A percentile compares a stretch with the other conserved stretches of the same genome.
Evolutionary conservation across 495 filamentous ascomycete species (phyloP).

Genomic region (Xeromyces bisporus): DNA sequence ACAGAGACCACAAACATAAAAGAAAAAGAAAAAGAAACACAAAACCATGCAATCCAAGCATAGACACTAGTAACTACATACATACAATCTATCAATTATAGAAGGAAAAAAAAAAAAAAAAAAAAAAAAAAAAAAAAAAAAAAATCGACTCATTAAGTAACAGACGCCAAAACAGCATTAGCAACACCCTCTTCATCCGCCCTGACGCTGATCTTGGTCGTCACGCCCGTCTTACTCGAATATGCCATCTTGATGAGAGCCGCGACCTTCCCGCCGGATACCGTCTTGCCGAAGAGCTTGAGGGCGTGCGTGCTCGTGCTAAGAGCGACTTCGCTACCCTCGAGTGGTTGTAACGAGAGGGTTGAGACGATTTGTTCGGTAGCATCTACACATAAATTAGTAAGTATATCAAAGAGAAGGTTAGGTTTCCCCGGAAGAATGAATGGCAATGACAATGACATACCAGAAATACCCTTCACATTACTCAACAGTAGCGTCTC

Average conservation of each 20-base stretch:
- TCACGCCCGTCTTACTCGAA: constrained; percentile 79
- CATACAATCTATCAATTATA: neutral
- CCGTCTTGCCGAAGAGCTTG: constrained; percentile 91
- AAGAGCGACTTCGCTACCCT: constrained; percentile 79
- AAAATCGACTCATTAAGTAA: constrained; percentile 38
- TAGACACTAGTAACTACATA: too few species aligned
- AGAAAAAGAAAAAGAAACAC: too few species aligned
- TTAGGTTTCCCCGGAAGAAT: constrained; percentile 18
- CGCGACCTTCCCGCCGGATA: constrained; percentile 77
- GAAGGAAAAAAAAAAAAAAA: neutral
- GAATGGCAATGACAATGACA: constrained; percentile 12
- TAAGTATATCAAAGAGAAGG: constrained; percentile 5
- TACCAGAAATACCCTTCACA: constrained; percentile 86
- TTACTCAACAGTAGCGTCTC: constrained; percentile 84
- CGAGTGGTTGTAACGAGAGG: constrained; percentile 81
- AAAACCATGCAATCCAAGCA: too few species aligned
- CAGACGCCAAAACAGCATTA: constrained; percentile 62
- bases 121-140: neutral
- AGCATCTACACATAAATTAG: constrained; percentile 43
- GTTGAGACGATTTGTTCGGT: constrained; percentile 77
- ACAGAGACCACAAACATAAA: too few species aligned
- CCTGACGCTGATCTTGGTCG: constrained; percentile 80
- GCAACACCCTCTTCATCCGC: constrained; percentile 89
- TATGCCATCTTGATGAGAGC: constrained; percentile 85
- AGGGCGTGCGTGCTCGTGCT: constrained; percentile 82